Base-by-base conservation (phyloP, 2,329 filamentous ascomycete species). In the Zymoseptoria crescenta region DNA sequence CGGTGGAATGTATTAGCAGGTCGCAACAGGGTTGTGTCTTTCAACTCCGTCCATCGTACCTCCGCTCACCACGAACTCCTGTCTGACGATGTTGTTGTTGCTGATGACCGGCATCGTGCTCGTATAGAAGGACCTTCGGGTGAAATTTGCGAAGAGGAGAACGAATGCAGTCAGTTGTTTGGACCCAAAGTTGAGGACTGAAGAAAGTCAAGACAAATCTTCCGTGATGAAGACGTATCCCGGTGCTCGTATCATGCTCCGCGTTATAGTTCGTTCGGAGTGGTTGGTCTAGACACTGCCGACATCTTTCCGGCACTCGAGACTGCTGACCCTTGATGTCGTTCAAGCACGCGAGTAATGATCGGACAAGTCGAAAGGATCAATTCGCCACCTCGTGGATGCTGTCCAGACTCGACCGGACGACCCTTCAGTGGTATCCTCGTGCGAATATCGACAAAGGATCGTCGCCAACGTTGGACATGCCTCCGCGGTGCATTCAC, bases 51-150 rank as follows among this genome's bases (percentile, higher is more conserved):
- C 21, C 29, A 53, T 41, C 50, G 35, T 45, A 45, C 61, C 59
- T 9, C 59, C 61, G 20, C 54, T 35, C 9, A 61, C 41, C 16
- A 59, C 41, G 41, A 61, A 61, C 41, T 49, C 30, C 10, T 10
- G 41, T 53, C 54, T 58, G 28, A 59, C 51, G 24, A 49, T 30
- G 24, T 49, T 59, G 21, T 53, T 16, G 13, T 63, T 59, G 49
- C 58, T 58, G 19, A 63, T 54, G 29, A 63, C 24, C 6, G 54
- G 56, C 61, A 63, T 61, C 21, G 24, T 28, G 24, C 27, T 54
- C 54, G 45, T 55, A 28, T 27, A 50, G 51, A 3, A 13, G 27
- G 29, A 29, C 52, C 28, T 54, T 1, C 28, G 30, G 30, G 28
- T 53, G 28, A 19, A 54, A 28, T 28, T 24, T 53, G 51, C 51